phyloP scores from a whole-genome alignment of 306 rosid species.

The Cyclanthera cordifolia region DNA sequence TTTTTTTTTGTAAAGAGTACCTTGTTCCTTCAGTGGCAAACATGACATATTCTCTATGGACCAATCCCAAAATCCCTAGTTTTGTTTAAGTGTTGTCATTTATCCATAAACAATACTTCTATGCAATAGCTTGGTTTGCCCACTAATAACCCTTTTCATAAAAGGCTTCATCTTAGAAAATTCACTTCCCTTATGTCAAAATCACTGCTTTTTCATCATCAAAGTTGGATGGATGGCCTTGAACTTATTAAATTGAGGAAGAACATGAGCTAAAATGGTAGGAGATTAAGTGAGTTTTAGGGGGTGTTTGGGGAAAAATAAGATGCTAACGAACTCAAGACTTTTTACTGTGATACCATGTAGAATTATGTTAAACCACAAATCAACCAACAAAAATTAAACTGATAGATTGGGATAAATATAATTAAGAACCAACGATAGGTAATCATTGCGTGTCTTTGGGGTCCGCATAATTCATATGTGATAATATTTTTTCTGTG shows the following conservation, averaged over 20 bases:
- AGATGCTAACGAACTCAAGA: too few relatives aligned
- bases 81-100: constrained; percentile 9
- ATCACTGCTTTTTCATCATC: neutral
- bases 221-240: neutral
- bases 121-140: neutral
- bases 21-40: constrained; percentile 12
- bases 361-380: too few relatives aligned
- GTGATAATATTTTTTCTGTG: too few relatives aligned
- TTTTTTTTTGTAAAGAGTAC: constrained; percentile 2
- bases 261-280: neutral
- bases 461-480: too few relatives aligned
- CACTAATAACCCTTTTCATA: neutral
- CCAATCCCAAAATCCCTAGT: constrained; percentile 8
- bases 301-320: neutral
- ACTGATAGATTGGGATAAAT: too few relatives aligned
- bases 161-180: neutral
- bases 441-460: too few relatives aligned
- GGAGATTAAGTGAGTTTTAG: neutral
- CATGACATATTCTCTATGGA: constrained; percentile 7
- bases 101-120: constrained; percentile 11
- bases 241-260: neutral
- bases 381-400: too few relatives aligned
- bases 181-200: neutral
- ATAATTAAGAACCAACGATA: too few relatives aligned
- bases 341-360: too few relatives aligned